phyloP scores from a whole-genome alignment of 2,329 filamentous ascomycete species.

The Hortaea sp. region DNA sequence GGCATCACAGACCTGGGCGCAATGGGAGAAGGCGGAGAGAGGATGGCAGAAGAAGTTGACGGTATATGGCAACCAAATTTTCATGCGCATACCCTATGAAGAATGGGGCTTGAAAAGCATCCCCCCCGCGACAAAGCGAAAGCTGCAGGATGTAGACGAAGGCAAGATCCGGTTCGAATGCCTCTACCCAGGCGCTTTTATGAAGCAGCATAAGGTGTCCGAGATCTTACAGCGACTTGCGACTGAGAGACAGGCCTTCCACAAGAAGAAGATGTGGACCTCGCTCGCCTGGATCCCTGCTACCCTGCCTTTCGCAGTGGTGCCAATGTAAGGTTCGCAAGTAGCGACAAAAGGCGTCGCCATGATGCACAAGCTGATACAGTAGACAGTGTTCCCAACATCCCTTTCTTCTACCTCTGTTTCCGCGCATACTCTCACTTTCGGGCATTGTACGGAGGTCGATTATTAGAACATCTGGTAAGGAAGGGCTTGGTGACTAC shows the following conservation, averaged over 20 bases:
- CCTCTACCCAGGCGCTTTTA: conserved; percentile 10
- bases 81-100: conserved; percentile 84
- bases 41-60: conserved; percentile 84
- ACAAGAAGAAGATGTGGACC: conserved; percentile 68
- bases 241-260: conserved; percentile 69
- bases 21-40: conserved; percentile 65
- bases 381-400: conserved; percentile 65
- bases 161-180: conserved; percentile 51
- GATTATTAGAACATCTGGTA: conserved; percentile 72
- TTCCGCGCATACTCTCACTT: conserved; percentile 91
- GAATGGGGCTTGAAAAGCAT: conserved; percentile 98
- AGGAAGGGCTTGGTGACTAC: conserved; percentile 60
- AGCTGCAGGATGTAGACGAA: conserved; percentile 52
- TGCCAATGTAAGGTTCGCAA: conserved; percentile 62
- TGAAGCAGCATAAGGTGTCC: conserved; percentile 35
- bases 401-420: conserved; percentile 92
- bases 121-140: conserved; percentile 63
- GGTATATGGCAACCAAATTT: conserved; percentile 71
- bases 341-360: not conserved
- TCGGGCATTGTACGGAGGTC: conserved; percentile 74
- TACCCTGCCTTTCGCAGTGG: conserved; percentile 66
- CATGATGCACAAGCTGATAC: conserved; percentile 6
- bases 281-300: conserved; percentile 76
- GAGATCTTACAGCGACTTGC: conserved; percentile 60
- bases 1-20: conserved; percentile 68